phyloP scores from a whole-genome alignment of 78 protist species.

The Isochrysis galbana region DNA sequence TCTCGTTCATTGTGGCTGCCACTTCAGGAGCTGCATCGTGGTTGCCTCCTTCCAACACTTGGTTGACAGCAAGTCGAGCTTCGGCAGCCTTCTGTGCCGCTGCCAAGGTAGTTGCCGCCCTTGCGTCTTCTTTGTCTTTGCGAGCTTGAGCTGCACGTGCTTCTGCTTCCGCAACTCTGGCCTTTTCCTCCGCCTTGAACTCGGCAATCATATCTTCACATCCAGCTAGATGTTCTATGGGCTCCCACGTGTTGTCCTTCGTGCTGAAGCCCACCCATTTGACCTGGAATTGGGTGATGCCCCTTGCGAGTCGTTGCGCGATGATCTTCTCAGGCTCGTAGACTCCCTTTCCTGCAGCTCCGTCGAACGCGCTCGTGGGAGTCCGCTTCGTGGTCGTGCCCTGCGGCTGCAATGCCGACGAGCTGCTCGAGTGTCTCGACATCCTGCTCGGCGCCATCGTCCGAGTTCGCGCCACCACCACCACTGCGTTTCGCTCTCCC shows the following conservation, averaged over 20 bases:
- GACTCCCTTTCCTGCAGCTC: background rate
- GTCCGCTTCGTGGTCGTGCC: background rate
- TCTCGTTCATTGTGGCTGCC: background rate
- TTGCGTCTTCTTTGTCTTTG: background rate
- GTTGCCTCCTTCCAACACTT: background rate
- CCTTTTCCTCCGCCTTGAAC: background rate
- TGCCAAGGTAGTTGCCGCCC: background rate
- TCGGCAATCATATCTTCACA: background rate
- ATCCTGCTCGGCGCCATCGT: too few species aligned
- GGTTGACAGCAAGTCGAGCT: too few species aligned
- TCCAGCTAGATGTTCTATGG: background rate
- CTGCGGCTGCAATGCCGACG: too few species aligned
- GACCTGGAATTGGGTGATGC: background rate
- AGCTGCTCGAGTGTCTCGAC: too few species aligned
- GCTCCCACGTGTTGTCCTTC: conserved; percentile 7
- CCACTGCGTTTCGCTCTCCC: too few species aligned
- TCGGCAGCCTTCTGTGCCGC: background rate
- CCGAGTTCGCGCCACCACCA: too few species aligned
- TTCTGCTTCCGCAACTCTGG: background rate
- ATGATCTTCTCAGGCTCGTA: background rate
- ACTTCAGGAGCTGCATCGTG: background rate
- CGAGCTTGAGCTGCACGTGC: background rate
- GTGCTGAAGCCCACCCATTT: background rate
- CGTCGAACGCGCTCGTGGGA: background rate
- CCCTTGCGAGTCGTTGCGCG: background rate